These are phyloP conservation scores for Hymenoscyphus albidus DNA, from an alignment of 2,329 filamentous ascomycete species.

Conservation along the genomic window DNA sequence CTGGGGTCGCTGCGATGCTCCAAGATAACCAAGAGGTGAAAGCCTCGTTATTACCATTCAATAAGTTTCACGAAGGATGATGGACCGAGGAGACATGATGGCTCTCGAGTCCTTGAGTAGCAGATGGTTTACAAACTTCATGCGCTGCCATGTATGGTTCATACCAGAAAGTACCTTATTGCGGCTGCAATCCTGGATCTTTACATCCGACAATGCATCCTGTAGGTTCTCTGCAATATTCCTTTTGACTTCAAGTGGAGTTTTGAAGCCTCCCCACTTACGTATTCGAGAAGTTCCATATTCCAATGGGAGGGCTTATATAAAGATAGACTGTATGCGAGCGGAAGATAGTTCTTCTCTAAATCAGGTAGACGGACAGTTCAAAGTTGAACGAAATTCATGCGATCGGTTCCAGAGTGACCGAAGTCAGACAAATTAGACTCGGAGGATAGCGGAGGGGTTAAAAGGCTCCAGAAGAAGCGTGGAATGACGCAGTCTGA, in stretches of 20 bases:
- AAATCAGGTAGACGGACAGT: background rate
- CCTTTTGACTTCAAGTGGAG: background rate
- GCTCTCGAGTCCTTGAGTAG: background rate
- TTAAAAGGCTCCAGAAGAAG: constrained; percentile 1
- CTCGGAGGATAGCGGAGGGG: background rate
- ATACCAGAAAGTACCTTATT: background rate
- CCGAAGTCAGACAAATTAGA: background rate
- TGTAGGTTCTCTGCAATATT: constrained; percentile 13
- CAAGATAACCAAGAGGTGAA: constrained; percentile 8
- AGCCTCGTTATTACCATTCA: constrained; percentile 15
- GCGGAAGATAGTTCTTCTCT: background rate
- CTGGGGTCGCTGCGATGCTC: constrained; percentile 12
- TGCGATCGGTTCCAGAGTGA: background rate
- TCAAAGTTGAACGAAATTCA: background rate
- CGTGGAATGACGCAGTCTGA: constrained; percentile 5
- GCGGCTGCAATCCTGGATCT: constrained; percentile 21
- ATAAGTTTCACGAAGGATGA: constrained; percentile 7
- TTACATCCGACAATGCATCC: constrained; percentile 16
- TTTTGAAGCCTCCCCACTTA: background rate
- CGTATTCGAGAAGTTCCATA: background rate
- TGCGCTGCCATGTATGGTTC: background rate
- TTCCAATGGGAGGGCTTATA: background rate
- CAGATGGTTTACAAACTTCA: background rate
- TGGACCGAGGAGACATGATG: constrained; percentile 1
- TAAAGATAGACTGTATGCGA: background rate